These are phyloP conservation scores for Dothistroma septosporum DNA, from an alignment of 2,329 filamentous ascomycete genomes.

Conservation along the genomic window DNA sequence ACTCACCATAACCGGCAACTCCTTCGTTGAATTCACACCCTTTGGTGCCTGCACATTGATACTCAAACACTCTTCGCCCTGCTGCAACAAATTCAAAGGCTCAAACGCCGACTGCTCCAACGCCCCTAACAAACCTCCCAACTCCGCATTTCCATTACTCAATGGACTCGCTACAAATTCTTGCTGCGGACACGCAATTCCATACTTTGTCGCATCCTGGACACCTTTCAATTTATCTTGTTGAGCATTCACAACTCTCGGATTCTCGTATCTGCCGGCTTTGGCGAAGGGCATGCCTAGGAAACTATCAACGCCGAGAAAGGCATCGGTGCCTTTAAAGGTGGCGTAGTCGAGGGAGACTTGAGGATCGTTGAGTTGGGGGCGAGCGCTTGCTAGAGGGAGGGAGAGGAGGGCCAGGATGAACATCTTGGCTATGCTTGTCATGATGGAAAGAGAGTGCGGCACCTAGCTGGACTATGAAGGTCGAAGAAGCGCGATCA, in stretches of 20 bases:
- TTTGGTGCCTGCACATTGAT: slow-evolving; percentile 9
- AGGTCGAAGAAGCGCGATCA: neutral
- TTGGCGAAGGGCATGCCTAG: slow-evolving; percentile 17
- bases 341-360: slow-evolving; percentile 12
- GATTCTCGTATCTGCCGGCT: slow-evolving; percentile 8
- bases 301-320: slow-evolving; percentile 4
- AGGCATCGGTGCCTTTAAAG: slow-evolving; percentile 9
- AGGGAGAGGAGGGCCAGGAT: neutral
- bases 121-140: slow-evolving; percentile 9
- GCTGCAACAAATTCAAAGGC: slow-evolving; percentile 1
- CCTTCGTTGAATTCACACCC: neutral
- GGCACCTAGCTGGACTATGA: neutral
- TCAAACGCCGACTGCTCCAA: slow-evolving; percentile 10
- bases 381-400: neutral
- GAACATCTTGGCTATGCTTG: neutral
- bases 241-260: slow-evolving; percentile 3
- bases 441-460: neutral
- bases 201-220: slow-evolving; percentile 11
- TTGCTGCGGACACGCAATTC: slow-evolving; percentile 11
- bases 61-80: slow-evolving; percentile 13
- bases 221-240: slow-evolving; percentile 8
- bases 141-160: slow-evolving; percentile 1
- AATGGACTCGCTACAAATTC: slow-evolving; percentile 2
- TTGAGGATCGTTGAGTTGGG: neutral
- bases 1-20: slow-evolving; percentile 44